These are phyloP conservation scores for Capronia coronata DNA, from an alignment of 2,329 filamentous ascomycete species.

Conservation along the genomic window DNA sequence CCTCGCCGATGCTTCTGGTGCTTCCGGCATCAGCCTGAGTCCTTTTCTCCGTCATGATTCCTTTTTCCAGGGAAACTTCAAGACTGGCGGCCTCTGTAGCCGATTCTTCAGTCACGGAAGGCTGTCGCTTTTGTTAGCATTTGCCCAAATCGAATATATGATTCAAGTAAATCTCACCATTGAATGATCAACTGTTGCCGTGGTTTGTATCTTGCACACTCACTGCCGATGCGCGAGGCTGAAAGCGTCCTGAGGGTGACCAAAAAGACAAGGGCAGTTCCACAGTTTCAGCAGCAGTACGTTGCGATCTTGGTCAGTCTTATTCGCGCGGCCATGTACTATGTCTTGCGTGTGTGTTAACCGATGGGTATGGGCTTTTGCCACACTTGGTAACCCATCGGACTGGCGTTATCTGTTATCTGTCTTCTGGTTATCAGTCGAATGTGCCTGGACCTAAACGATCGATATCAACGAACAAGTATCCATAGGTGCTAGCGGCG, in stretches of 20 bases:
- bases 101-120: background rate
- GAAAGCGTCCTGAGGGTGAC: background rate
- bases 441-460: background rate
- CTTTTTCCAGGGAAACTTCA: background rate
- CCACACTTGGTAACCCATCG: background rate
- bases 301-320: background rate
- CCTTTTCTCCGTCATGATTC: constrained; percentile 5
- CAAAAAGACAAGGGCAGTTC: background rate
- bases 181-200: background rate
- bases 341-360: background rate
- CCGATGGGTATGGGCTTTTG: background rate
- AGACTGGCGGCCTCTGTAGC: constrained; percentile 2
- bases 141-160: background rate
- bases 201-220: background rate
- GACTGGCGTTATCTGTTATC: background rate
- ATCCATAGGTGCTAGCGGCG: background rate
- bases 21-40: background rate
- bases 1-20: background rate
- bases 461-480: background rate
- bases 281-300: background rate
- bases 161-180: background rate
- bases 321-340: background rate
- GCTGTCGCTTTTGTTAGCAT: background rate
- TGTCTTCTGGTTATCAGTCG: background rate
- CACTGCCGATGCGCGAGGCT: background rate